Conservation (phyloP, 768 basidiomycete species). For the Tricholomella constricta region DNA sequence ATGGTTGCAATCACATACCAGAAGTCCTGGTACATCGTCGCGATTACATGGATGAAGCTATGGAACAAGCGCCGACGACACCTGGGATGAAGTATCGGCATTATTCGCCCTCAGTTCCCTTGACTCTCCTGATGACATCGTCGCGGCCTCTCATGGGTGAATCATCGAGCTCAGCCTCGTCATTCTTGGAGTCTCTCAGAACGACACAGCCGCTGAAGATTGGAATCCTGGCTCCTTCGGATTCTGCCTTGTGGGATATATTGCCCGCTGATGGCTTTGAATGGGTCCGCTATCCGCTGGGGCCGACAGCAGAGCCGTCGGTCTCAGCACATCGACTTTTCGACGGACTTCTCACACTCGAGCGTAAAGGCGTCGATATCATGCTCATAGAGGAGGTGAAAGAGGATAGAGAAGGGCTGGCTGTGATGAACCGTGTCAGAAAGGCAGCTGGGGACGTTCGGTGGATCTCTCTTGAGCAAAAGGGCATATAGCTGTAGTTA, state of each 20-base stretch:
- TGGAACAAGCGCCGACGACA: slow-evolving; percentile 84
- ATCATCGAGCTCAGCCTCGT: slow-evolving; percentile 28
- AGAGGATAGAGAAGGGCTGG: slow-evolving; percentile 83
- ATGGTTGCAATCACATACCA: slow-evolving; percentile 38
- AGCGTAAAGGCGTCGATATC: slow-evolving; percentile 70
- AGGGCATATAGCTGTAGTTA: slow-evolving; percentile 1
- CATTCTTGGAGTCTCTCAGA: slow-evolving; percentile 48
- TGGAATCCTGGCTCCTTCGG: slow-evolving; percentile 68
- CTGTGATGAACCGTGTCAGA: slow-evolving; percentile 91
- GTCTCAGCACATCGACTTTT: slow-evolving; percentile 82
- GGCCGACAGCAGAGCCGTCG: slow-evolving; percentile 56
- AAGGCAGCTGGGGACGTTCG: slow-evolving; percentile 78
- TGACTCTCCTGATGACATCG: slow-evolving; percentile 66
- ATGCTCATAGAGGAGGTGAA: slow-evolving; percentile 85
- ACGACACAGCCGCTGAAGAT: slow-evolving; percentile 44
- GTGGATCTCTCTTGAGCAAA: slow-evolving; percentile 30
- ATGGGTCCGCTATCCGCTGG: slow-evolving; percentile 59
- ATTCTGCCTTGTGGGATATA: slow-evolving; percentile 49
- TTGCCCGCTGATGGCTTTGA: slow-evolving; percentile 39
- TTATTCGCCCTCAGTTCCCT: slow-evolving; percentile 90
- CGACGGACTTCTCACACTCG: slow-evolving; percentile 82
- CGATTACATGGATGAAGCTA: slow-evolving; percentile 69
- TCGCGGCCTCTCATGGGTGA: slow-evolving; percentile 41
- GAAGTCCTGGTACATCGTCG: slow-evolving; percentile 76
- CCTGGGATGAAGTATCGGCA: slow-evolving; percentile 99